Base-by-base conservation (phyloP, 148 eudicot genomes). In the Cornus florida region DNA sequence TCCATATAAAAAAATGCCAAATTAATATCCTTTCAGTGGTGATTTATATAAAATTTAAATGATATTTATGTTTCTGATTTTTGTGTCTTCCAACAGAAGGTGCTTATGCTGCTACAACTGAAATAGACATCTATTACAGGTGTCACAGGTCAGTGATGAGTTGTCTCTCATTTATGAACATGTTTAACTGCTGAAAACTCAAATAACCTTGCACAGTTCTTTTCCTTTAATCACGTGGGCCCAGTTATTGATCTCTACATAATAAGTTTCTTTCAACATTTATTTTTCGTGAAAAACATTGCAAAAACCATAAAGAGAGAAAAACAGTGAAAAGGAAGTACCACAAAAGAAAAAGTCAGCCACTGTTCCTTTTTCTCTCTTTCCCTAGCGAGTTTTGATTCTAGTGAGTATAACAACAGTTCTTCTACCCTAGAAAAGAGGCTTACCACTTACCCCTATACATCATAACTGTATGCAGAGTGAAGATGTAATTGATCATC, bases 141-240 rank as follows among this genome's bases (percentile, higher is more conserved):
- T 46, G 43, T 67, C 35, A 72, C 72, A 43, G 79, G 79, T 77
- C 65, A 50, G 72, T 77, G 3, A 48, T 68, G 65, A 68, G 41
- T 31, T 68, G 22, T 41, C 14, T 67, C 31, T 3, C 62, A 41
- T 75, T 46, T 76, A 10, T 17, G 50, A 46, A 28, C 14, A 23
- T 22, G 24, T 50, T 50, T 24, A n/a, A 23, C 11, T 38, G 3
- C 53, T 39, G 16, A 50, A 70, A 70, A 41, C 56, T 28, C 3
- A 70, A 70, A 19, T 70, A 38, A 70, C 28, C 23, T 41, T 71
- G 6, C 43, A 12, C 10, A 71, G 0, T 38, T 2, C 3, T 70
- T 11, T 7, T 19, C 16, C 74, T 39, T 9, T 13, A 50, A 16
- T 73, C 24, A 56, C 14, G 41, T 50, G 39, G 62, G 17, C 13